Evolutionary conservation across 805 yeast species (phyloP), one percentile per base, ranked within the genome.

Genomic region (Monosporozyma siamensis): DNA sequence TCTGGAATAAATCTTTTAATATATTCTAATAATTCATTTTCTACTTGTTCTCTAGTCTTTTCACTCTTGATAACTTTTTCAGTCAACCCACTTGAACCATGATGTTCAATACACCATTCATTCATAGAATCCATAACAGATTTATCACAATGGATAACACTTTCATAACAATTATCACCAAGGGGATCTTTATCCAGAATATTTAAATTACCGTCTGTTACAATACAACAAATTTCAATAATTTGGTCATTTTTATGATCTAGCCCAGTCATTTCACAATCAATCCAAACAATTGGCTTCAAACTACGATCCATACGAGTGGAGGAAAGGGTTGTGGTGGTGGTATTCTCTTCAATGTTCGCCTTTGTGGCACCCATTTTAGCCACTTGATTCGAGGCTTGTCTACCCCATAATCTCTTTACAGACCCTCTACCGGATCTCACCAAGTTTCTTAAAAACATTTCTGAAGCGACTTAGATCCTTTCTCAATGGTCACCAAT

Each of bases 181-280:
- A 52, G 47, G 6, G 43, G 43, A 43, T 51, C 49, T 8, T 43
- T 44, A n/a, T 86, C 94, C 1, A 87, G 65, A 3, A 85, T 53
- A 42, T 83, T 75, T 47, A 92, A 70, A 45, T 86, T 66, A 8
- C 84, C 87, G 55, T 90, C 95, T 2, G 99, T 92, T 37, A 92
- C 70, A 31, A 90, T 67, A 59, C 96, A 88, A 59, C 96, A 86
- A 22, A 92, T 80, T 63, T 92, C 98, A 46, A 92, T 84, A 52
- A 92, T 89, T 44, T 74, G 77, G 59, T 92, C 97, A n/a, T 71
- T 69, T 38, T 65, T 61, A n/a, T 80, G 78, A 52, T 90, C 82
- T 31, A 92, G 66, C 0, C 99, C 99, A 0, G 99, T 92, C 98
- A 92, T 92, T 61, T 92, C 98, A 64, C 97, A 92, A 65, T 92